Evolutionary conservation across 2,329 filamentous ascomycete genomes (phyloP).

Genomic region (Didymella exigua): DNA sequence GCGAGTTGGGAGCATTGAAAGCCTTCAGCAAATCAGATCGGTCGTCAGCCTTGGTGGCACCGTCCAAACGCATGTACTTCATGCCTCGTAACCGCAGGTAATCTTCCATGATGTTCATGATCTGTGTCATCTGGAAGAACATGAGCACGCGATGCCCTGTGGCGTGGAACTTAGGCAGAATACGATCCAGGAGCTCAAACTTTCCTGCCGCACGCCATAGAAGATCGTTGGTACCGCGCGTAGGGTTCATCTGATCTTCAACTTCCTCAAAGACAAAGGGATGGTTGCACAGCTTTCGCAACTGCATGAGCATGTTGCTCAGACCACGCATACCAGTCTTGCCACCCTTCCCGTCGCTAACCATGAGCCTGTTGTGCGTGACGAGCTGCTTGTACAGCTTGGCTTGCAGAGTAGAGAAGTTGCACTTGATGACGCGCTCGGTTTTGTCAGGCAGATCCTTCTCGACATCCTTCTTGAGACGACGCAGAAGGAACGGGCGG

Average conservation of each 20-base stretch:
- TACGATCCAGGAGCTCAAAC: slow-evolving; percentile 90
- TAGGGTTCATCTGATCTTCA: slow-evolving; percentile 96
- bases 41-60: slow-evolving; percentile 96
- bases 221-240: slow-evolving; percentile 84
- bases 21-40: slow-evolving; percentile 85
- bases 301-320: slow-evolving; percentile 99
- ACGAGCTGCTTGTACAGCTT: slow-evolving; percentile 98
- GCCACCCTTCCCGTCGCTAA: slow-evolving; percentile 93
- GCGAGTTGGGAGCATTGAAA: slow-evolving; percentile 89
- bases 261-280: slow-evolving; percentile 98
- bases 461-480: slow-evolving; percentile 99
- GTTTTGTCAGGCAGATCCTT: slow-evolving; percentile 99
- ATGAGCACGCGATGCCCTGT: slow-evolving; percentile 95
- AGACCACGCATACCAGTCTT: slow-evolving; percentile 93
- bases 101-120: slow-evolving; percentile 99
- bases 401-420: slow-evolving; percentile 91
- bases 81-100: slow-evolving; percentile 85
- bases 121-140: slow-evolving; percentile 99
- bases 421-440: slow-evolving; percentile 98
- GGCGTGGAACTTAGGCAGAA: slow-evolving; percentile 89
- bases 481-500: slow-evolving; percentile 93
- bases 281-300: slow-evolving; percentile 98
- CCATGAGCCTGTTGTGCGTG: slow-evolving; percentile 90
- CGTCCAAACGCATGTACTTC: slow-evolving; percentile 89
- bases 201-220: slow-evolving; percentile 96